Evolutionary conservation across 169 alveolate genomes (phyloP).

Genomic region (Cytauxzoon felis): DNA sequence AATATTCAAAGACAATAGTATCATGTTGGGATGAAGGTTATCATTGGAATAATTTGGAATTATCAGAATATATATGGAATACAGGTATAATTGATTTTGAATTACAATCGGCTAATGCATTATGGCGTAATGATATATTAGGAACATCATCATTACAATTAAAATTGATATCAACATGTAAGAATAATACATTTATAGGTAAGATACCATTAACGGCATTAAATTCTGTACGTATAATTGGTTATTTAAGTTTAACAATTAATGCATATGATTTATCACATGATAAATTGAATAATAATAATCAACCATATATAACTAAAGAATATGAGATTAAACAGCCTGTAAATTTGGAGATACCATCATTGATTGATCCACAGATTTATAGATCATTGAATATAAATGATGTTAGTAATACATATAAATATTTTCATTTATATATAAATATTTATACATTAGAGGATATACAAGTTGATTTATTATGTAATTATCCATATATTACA

Average conservation of each 20-base stretch:
- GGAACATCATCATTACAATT: slow-evolving; percentile 83
- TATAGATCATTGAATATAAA: slow-evolving; percentile 42
- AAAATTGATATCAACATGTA: slow-evolving; percentile 75
- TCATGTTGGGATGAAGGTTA: slow-evolving; percentile 87
- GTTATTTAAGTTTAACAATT: slow-evolving; percentile 75
- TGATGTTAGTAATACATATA: slow-evolving; percentile 22
- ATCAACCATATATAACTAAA: slow-evolving; percentile 25
- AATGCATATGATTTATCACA: slow-evolving; percentile 78
- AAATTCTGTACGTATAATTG: slow-evolving; percentile 75
- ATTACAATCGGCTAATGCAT: slow-evolving; percentile 85
- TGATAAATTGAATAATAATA: slow-evolving; percentile 41
- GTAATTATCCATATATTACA: slow-evolving; percentile 78
- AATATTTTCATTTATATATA: slow-evolving; percentile 77
- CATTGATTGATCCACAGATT: slow-evolving; percentile 64
- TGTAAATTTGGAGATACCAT: slow-evolving; percentile 37
- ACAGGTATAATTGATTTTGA: slow-evolving; percentile 85
- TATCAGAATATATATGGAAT: slow-evolving; percentile 83
- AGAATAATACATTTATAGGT: slow-evolving; percentile 79
- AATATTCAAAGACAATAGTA: slow-evolving; percentile 77
- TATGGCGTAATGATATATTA: slow-evolving; percentile 84
- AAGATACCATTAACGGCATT: slow-evolving; percentile 69
- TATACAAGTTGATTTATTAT: slow-evolving; percentile 68
- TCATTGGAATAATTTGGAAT: slow-evolving; percentile 81
- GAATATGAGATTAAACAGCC: slow-evolving; percentile 10
- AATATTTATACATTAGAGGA: slow-evolving; percentile 81